Percentiles rank a stretch among this genome's conserved stretches.
phyloP scores from a whole-genome alignment of 2,329 filamentous ascomycete genomes.

The Sclerotinia minor region DNA sequence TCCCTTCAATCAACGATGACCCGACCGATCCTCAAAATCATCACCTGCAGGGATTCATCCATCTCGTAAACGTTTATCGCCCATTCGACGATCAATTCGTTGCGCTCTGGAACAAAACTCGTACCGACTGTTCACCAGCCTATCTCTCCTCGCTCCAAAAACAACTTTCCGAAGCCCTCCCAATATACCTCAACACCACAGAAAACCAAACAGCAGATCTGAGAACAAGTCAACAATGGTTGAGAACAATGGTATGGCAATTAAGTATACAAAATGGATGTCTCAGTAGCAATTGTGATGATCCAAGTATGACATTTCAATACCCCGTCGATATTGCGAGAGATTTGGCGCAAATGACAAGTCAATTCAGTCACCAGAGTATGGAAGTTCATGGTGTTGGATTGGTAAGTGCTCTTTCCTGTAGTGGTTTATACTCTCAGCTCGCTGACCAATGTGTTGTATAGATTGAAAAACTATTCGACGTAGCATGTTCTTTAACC shows the following conservation, averaged over 20 bases:
- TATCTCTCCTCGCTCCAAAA: constrained; percentile 62
- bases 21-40: constrained; percentile 55
- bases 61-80: constrained; percentile 62
- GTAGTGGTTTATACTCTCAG: constrained; percentile 22
- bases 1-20: constrained; percentile 63
- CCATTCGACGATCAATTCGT: constrained; percentile 67
- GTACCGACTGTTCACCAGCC: constrained; percentile 55
- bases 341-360: constrained; percentile 65
- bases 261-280: constrained; percentile 57
- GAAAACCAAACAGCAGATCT: constrained; percentile 58
- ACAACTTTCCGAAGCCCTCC: constrained; percentile 58
- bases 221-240: constrained; percentile 62
- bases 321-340: constrained; percentile 63
- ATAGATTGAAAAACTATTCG: constrained; percentile 76
- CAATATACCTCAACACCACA: constrained; percentile 51
- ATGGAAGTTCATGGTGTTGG: constrained; percentile 75
- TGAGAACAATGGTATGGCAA: constrained; percentile 65
- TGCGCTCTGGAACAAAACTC: constrained; percentile 66
- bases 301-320: constrained; percentile 60
- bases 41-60: constrained; percentile 57
- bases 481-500: constrained; percentile 70
- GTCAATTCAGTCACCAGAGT: constrained; percentile 68
- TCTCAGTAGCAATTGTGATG: constrained; percentile 49
- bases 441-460: background rate
- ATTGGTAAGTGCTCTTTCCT: constrained; percentile 54